A percentile compares a stretch with the other conserved stretches of the same genome.
phyloP scores from a whole-genome alignment of 345 rosid species.

The Luvunga scandens region DNA sequence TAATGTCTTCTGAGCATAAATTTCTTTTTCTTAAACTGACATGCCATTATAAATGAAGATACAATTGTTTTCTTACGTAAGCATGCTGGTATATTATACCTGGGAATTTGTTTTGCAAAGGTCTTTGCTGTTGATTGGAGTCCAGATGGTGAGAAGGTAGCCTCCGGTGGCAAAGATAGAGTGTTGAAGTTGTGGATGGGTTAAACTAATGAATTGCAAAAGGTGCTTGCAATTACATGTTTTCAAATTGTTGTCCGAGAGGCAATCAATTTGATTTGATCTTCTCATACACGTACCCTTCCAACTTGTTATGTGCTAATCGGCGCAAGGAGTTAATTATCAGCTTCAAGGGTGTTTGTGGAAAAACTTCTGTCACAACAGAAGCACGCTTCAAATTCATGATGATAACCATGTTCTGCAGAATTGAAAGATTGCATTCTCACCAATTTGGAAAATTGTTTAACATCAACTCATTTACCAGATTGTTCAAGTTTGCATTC shows the following conservation, averaged over 20 bases:
- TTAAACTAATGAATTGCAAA: conserved; percentile 22
- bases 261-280: not conserved
- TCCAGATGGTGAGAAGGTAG: conserved; percentile 99
- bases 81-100: conserved; percentile 4
- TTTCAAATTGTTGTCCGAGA: not conserved
- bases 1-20: not conserved
- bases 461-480: no score
- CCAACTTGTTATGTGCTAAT: not conserved
- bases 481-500: not conserved
- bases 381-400: not conserved
- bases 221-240: not conserved
- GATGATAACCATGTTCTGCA: not conserved
- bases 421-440: not conserved
- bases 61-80: not conserved
- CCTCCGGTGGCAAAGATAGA: conserved; percentile 88
- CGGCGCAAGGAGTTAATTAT: not conserved
- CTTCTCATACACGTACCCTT: not conserved
- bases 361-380: not conserved
- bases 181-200: conserved; percentile 96
- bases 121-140: conserved; percentile 98
- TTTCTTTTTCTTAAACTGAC: not conserved
- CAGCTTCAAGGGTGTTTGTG: not conserved
- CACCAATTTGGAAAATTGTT: no score
- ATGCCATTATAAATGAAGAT: conserved; percentile 3
- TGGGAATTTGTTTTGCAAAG: conserved; percentile 25